Base-by-base conservation (phyloP, 164 flowering plant genomes). In the Piper betle region DNA sequence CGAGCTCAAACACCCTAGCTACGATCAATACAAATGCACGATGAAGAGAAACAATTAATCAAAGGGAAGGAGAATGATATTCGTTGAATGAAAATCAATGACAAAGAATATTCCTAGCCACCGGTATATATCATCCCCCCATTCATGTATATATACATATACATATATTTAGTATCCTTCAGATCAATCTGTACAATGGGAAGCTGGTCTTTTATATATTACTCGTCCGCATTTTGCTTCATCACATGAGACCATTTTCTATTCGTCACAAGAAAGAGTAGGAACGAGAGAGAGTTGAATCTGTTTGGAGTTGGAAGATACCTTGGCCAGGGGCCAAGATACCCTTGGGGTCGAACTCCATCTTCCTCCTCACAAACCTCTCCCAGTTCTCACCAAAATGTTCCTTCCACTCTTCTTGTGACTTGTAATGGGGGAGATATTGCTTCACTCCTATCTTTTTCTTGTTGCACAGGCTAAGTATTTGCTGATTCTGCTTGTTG, bases 271-370 rank as follows among this genome's bases (percentile, higher is more conserved):
- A 72, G 52, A 48, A 69, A 20, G 70, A 57, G 43, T 64, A 57
- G 40, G 62, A 50, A 39, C 64, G 38, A 60, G 46, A 25, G 56
- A 54, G 63, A 4, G 66, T 46, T 7, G 84, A 84, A 6, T 52
- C 60, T 2, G n/a, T n/a, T n/a, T 66, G 48, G 10, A 84, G 85
- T 5, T 46, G 61, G 69, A 93, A 93, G 13, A 93, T 88, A 2
- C 79, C 77, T 66, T 90, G 99, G 55, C 99, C 99, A 0, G 97
- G 78, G 25, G 97, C 86, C 64, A 93, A 73, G 55, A 93, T 86
- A 12, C 59, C 74, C 60, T 66, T 73, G 5, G 97, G 97, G 63
- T 93, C 99, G 39, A 74, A 93, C 60, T 79, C 70, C 73, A 68
- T 55, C 67, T 93, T 93, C 69, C 76, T 74, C 69, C 59, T 64